Base-by-base conservation (phyloP, 495 filamentous ascomycete species). In the Hypoxylon trugodes region DNA sequence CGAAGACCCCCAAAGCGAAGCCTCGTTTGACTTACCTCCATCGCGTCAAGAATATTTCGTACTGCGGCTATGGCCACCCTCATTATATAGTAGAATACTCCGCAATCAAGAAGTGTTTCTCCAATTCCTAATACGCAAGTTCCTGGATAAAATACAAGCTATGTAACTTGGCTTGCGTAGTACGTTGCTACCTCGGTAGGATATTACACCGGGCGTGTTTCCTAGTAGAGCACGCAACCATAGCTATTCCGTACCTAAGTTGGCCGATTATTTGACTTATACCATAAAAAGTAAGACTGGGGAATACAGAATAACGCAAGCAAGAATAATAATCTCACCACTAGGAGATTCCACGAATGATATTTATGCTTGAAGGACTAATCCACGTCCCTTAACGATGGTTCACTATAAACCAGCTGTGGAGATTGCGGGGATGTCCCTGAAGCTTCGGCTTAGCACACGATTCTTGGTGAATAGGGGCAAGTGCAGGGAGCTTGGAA, bases 341-440 rank as follows among this genome's bases (percentile, higher is more conserved):
- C 35, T 15, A 18, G 15, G 32, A 66, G 56, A 61, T 61, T 66
- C 63, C 63, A 66, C 63, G 63, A 66, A 66, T 66, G 55, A 42
- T 18, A 24, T 28, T 24, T 38, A 8, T 0, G 51, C 32, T 1
- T 13, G 25, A 37, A 4, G 18, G 35, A 18, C 33, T 52, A 13
- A 52, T 32, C 56, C 57, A 57, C 40, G 51, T 51, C 19, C 24
- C 35, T 60, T 59, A 60, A 40, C 12, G 25, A 26, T 24, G 35
- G 18, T 53, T 8, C 22, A 26, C n/a, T 55, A 56, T 57, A 15
- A 30, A 19, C 38, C 19, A 4, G 26, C 37, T 61, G 58, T 35
- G 57, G 58, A 30, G 64, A 59, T 38, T 61, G 58, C 25, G 64
- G 64, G 54, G 51, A 58, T 48, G 26, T 18, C 40, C n/a, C n/a